Conservation (phyloP, 2,329 filamentous ascomycete genomes). For the Emmonsia crescens region DNA sequence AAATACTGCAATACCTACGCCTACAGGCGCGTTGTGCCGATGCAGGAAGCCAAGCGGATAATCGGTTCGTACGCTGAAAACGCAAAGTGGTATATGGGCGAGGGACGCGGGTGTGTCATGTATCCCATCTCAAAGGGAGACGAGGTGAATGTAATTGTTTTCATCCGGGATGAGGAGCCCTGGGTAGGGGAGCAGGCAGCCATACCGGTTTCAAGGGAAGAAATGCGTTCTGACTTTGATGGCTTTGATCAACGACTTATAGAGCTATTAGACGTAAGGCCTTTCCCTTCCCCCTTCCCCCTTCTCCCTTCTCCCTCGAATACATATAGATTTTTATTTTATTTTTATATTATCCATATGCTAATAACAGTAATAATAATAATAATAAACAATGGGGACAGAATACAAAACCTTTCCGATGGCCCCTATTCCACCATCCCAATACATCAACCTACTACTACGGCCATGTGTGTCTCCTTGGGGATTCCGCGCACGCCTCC, state of each 20-base stretch:
- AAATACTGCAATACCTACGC: not conserved
- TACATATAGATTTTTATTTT: too few species aligned
- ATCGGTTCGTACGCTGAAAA: not conserved
- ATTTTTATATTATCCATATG: too few species aligned
- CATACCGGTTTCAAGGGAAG: not conserved
- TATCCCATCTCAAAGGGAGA: not conserved
- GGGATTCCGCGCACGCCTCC: conserved; percentile 28
- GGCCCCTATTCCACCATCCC: conserved; percentile 20
- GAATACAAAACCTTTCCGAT: not conserved
- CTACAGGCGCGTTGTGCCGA: not conserved
- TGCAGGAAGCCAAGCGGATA: not conserved
- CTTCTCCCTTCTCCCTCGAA: not conserved
- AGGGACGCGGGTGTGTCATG: not conserved
- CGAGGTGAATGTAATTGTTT: not conserved
- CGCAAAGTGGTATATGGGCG: not conserved
- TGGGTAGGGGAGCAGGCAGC: not conserved
- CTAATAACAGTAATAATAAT: too few species aligned
- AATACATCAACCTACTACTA: conserved; percentile 23
- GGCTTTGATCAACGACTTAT: not conserved
- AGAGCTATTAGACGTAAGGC: not conserved
- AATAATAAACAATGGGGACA: too few species aligned
- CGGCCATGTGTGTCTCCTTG: conserved; percentile 22
- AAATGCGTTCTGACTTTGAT: not conserved
- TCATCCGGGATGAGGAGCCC: not conserved
- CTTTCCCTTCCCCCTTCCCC: not conserved